Evolutionary conservation across 148 eudicot species (phyloP).

Genomic region (Heliosperma pusillum): DNA sequence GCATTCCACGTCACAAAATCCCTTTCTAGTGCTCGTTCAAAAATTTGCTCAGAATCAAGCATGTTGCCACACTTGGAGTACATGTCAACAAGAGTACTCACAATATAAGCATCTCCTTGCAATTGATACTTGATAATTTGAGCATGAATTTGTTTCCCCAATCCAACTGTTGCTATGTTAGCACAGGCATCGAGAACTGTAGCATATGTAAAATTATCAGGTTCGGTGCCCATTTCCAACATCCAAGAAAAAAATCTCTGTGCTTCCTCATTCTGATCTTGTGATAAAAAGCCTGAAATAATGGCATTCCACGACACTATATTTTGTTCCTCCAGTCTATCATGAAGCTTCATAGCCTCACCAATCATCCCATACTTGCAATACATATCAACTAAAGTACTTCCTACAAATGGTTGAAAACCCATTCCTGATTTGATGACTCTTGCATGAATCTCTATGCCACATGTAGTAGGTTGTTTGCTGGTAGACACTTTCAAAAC

Average conservation of each 20-base stretch:
- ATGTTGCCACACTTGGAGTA: conserved; percentile 87
- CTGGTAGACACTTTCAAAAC: conserved; percentile 76
- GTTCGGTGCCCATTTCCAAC: conserved; percentile 60
- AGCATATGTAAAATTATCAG: conserved; percentile 85
- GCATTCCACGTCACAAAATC: conserved; percentile 94
- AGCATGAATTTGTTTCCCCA: conserved; percentile 88
- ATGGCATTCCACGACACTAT: conserved; percentile 90
- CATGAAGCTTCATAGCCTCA: conserved; percentile 78
- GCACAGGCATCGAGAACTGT: conserved; percentile 94
- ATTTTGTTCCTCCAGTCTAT: conserved; percentile 54
- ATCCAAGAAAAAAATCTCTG: conserved; percentile 59
- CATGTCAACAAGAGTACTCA: conserved; percentile 90
- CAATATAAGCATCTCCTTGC: conserved; percentile 64
- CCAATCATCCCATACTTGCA: conserved; percentile 72
- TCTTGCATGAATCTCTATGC: conserved; percentile 65
- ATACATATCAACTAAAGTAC: conserved; percentile 90
- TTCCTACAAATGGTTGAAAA: conserved; percentile 65
- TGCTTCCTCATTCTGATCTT: conserved; percentile 71
- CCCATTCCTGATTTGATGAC: conserved; percentile 79
- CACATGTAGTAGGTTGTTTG: conserved; percentile 39
- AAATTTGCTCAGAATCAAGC: conserved; percentile 62
- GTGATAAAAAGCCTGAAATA: conserved; percentile 61
- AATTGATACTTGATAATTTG: conserved; percentile 75
- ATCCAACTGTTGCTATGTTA: conserved; percentile 70
- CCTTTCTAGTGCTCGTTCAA: conserved; percentile 51